Conservation (phyloP, 129 eudicot species). For the Flaveria bidentis region DNA sequence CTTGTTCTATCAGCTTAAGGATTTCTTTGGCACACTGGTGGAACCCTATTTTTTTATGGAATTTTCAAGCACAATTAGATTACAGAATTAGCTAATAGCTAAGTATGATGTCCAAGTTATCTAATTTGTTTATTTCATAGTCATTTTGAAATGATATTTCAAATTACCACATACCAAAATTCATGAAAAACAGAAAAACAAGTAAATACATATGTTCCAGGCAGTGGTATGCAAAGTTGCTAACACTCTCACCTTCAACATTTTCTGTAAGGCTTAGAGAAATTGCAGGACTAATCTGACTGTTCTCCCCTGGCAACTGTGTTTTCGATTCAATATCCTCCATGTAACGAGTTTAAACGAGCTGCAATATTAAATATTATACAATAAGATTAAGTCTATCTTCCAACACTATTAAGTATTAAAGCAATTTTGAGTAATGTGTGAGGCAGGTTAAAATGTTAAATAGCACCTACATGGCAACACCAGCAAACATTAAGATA, state of each 20-base stretch:
- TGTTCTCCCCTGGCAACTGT: slow-evolving; percentile 14
- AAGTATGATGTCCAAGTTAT: neutral
- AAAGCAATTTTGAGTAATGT: neutral
- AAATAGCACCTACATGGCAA: neutral
- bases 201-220: neutral
- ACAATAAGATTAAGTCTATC: slow-evolving; percentile 18
- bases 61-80: neutral
- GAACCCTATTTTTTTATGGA: slow-evolving; percentile 44
- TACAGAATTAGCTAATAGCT: neutral
- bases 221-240: neutral
- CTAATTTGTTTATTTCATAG: neutral
- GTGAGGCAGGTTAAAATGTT: neutral
- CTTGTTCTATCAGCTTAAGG: slow-evolving; percentile 43
- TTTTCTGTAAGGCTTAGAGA: slow-evolving; percentile 55
- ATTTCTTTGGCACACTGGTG: slow-evolving; percentile 50
- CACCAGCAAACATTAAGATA: neutral
- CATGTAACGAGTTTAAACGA: slow-evolving; percentile 27
- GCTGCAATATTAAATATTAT: slow-evolving; percentile 26
- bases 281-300: slow-evolving; percentile 37
- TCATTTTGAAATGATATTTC: neutral
- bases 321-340: slow-evolving; percentile 38
- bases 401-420: neutral
- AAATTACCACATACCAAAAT: neutral
- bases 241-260: slow-evolving; percentile 49
- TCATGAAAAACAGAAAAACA: neutral